Evolutionary conservation across 1,284 basidiomycete genomes (phyloP).

Genomic region (Leucoagaricus sp.): DNA sequence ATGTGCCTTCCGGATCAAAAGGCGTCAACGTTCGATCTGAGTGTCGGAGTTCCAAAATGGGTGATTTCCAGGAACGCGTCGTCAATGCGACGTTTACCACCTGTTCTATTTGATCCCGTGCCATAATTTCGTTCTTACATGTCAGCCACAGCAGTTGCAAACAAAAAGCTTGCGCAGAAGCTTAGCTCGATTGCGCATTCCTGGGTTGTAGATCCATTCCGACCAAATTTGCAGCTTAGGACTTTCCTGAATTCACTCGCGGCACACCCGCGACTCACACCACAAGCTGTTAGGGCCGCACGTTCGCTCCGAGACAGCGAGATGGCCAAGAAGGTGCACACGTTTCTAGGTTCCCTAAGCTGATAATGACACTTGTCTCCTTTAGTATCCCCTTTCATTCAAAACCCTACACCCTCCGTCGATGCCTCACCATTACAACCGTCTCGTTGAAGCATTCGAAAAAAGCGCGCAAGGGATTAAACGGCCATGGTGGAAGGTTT

Average conservation of each 20-base stretch:
- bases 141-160: conserved; percentile 29
- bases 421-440: conserved; percentile 68
- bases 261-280: conserved; percentile 65
- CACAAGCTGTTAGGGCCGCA: conserved; percentile 57
- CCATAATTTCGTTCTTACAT: neutral
- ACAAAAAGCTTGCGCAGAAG: conserved; percentile 47
- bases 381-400: conserved; percentile 63
- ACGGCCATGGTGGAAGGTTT: conserved; percentile 79
- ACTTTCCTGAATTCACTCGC: conserved; percentile 64
- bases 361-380: conserved; percentile 9
- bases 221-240: conserved; percentile 71
- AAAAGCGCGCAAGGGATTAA: conserved; percentile 73
- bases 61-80: conserved; percentile 4
- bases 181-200: conserved; percentile 51
- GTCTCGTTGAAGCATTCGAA: conserved; percentile 68
- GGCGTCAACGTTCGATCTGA: neutral
- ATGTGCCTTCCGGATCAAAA: neutral
- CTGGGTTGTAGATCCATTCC: conserved; percentile 72
- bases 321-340: conserved; percentile 54
- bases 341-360: neutral
- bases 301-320: conserved; percentile 54
- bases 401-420: conserved; percentile 67
- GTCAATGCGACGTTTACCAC: neutral
- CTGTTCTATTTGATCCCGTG: no score
- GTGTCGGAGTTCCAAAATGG: conserved; percentile 10